Conservation (phyloP, 345 rosid genomes). For the Hibiscus trionum region DNA sequence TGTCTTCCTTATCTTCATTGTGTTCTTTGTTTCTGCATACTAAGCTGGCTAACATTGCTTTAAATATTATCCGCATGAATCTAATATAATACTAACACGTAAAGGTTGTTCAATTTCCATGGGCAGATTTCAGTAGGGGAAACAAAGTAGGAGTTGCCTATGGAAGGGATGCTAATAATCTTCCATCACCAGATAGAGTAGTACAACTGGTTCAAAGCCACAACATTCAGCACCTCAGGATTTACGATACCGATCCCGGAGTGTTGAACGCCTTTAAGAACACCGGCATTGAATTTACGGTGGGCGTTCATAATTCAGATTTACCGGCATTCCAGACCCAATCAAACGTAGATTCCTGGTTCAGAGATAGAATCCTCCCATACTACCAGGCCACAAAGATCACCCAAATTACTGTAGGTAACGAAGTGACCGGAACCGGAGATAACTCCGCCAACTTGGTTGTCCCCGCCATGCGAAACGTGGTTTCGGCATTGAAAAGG, state of each 20-base stretch:
- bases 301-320: slow-evolving; percentile 78
- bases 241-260: slow-evolving; percentile 80
- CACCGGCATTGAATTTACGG: slow-evolving; percentile 72
- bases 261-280: slow-evolving; percentile 88
- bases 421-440: slow-evolving; percentile 64
- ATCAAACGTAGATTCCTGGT: slow-evolving; percentile 79
- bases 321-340: slow-evolving; percentile 75
- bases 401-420: slow-evolving; percentile 78
- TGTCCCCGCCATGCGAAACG: slow-evolving; percentile 87
- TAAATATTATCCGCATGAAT: no score
- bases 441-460: slow-evolving; percentile 50
- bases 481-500: slow-evolving; percentile 51
- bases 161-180: no score
- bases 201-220: slow-evolving; percentile 45
- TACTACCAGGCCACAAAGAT: slow-evolving; percentile 81
- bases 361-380: slow-evolving; percentile 75
- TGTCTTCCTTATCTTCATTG: background rate
- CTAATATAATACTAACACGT: background rate
- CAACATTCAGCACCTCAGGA: slow-evolving; percentile 62
- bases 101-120: background rate
- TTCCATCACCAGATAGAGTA: no score
- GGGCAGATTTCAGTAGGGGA: slow-evolving; percentile 45
- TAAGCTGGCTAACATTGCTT: background rate
- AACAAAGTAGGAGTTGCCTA: slow-evolving; percentile 21
- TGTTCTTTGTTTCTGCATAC: background rate